These are phyloP conservation scores for Arabis alpina DNA, from an alignment of 345 rosid species.

Conservation along the genomic window DNA sequence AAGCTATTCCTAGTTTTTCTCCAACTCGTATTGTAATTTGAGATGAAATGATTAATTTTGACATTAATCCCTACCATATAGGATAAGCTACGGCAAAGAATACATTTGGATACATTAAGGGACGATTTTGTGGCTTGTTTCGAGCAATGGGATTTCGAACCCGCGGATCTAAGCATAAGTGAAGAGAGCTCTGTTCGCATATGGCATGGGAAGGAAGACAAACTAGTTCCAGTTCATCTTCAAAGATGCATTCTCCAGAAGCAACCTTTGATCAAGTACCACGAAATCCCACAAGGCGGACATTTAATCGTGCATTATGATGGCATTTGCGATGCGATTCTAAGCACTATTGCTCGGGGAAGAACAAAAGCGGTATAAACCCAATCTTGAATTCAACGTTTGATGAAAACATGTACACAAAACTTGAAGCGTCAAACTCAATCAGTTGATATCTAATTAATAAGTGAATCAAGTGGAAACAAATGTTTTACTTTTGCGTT, in stretches of 20 bases:
- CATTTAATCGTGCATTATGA: slow-evolving; percentile 75
- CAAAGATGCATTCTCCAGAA: slow-evolving; percentile 62
- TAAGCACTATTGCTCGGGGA: slow-evolving; percentile 67
- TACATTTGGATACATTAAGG: slow-evolving; percentile 62
- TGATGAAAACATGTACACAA: slow-evolving; percentile 1
- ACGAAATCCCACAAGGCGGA: slow-evolving; percentile 83
- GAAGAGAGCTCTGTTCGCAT: slow-evolving; percentile 59
- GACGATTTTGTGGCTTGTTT: slow-evolving; percentile 59
- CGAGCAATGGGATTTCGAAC: slow-evolving; percentile 87
- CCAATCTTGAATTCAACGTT: slow-evolving; percentile 14
- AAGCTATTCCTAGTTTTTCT: slow-evolving; percentile 16
- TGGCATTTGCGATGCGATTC: slow-evolving; percentile 69
- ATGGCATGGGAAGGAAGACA: slow-evolving; percentile 89
- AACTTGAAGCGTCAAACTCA: not conserved
- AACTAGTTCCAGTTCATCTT: slow-evolving; percentile 77
- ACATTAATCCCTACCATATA: slow-evolving; percentile 22
- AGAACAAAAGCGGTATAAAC: slow-evolving; percentile 45
- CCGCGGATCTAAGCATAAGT: slow-evolving; percentile 53
- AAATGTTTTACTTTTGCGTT: too few species aligned
- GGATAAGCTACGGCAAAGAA: slow-evolving; percentile 57
- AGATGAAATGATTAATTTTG: not conserved
- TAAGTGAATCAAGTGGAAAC: too few species aligned
- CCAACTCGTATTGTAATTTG: not conserved
- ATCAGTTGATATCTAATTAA: too few species aligned
- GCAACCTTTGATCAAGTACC: slow-evolving; percentile 79